A percentile compares a stretch with the other conserved stretches of the same genome.
Evolutionary conservation across 2,329 filamentous ascomycete genomes (phyloP).

Genomic region (Neonectria sp.): DNA sequence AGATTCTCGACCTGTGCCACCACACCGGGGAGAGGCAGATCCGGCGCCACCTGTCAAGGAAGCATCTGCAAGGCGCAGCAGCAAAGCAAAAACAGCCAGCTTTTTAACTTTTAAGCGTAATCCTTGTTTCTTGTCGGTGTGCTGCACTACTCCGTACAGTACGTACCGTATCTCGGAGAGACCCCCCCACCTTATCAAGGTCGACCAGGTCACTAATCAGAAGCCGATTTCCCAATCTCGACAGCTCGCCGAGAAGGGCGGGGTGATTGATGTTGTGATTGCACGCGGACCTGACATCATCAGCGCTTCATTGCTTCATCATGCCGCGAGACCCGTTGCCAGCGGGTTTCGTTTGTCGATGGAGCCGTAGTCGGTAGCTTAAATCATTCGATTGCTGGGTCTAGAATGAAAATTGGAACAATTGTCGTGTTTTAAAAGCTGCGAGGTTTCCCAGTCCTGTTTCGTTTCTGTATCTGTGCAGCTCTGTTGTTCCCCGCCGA

Average conservation of each 20-base stretch:
- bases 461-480: neutral
- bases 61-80: neutral
- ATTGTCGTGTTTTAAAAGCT: neutral
- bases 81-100: neutral
- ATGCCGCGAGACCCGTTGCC: neutral
- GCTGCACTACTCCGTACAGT: neutral
- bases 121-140: neutral
- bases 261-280: slow-evolving; percentile 3
- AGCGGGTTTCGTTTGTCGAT: neutral
- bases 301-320: neutral
- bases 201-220: neutral
- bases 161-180: too few species aligned
- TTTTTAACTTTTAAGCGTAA: neutral
- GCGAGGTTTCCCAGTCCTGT: neutral
- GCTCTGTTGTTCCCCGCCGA: too few species aligned
- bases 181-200: neutral
- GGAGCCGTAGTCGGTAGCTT: neutral
- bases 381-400: neutral
- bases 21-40: neutral
- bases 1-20: neutral
- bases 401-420: neutral
- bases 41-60: neutral
- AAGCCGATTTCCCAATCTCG: neutral
- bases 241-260: neutral
- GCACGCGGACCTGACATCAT: slow-evolving; percentile 4